Evolutionary conservation across 176 grass and related monocot species (phyloP), one percentile per base, ranked within the genome.

Genomic region (bread wheat (Triticum aestivum)): DNA sequence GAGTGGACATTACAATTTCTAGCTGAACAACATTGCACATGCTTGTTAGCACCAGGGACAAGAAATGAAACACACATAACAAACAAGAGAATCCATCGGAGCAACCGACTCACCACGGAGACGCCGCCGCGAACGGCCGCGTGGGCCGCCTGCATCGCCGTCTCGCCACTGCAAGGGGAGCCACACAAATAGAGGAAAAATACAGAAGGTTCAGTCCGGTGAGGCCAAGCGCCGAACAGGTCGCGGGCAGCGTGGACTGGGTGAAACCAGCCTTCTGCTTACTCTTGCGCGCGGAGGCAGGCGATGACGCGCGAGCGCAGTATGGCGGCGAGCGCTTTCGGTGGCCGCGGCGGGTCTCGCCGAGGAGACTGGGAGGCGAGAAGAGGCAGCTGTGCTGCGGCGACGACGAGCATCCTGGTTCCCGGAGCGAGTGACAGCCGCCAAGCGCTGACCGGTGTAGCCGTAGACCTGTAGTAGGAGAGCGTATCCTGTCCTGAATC

Each of bases 1-100:
- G 96, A 69, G 95, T 95, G 1, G 83, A 86, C 89, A 92, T 90
- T 14, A 93, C 93, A 87, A 98, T 83, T 86, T 98, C 96, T 27
- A 98, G 79, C 93, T 98, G 91, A 71, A 85, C 56, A 87, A 87
- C 45, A 82, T 37, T 82, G 51, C 11, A 51, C 4, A 52, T 68
- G 56, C 17, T 62, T 61, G 29, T 74, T 58, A 91, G 76, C 2
- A 65, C 35, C 5, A 72, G 15, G 52, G 21, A 70, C 49, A 6
- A 33, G 67, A 27, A 58, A 42, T 58, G 30, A 45, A 29, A 71
- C 30, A 44, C 38, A 24, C 38, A 9, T 6, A 64, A 17, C 73
- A 63, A 80, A 27, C 23, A 21, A 37, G 52, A 26, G 21, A 81
- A 75, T 8, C 7, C 17, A 66, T 10, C 8, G 23, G 34, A 77